Evolutionary conservation across 768 basidiomycete species (phyloP).

Genomic region (Lactarius indigo): DNA sequence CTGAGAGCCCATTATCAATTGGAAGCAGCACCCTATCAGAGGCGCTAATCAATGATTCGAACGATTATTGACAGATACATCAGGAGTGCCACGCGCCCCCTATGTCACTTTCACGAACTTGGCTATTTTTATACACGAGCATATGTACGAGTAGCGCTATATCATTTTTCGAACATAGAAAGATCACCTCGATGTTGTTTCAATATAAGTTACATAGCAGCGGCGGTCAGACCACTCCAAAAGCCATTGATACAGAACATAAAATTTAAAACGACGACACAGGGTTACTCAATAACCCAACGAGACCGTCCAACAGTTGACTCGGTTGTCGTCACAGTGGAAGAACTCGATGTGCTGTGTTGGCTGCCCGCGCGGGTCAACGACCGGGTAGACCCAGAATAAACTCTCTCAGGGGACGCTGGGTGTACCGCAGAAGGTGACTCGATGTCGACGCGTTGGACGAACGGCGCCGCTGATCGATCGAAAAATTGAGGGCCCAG

Average conservation of each 20-base stretch:
- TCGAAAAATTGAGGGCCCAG: slow-evolving; percentile 50
- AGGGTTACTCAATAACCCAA: slow-evolving; percentile 54
- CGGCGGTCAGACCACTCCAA: background rate
- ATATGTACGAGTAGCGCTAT: background rate
- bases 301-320: slow-evolving; percentile 34
- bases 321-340: slow-evolving; percentile 30
- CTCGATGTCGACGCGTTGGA: slow-evolving; percentile 12
- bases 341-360: slow-evolving; percentile 39
- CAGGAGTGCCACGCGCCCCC: too few species aligned
- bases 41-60: background rate
- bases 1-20: slow-evolving; percentile 27
- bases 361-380: slow-evolving; percentile 39
- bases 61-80: background rate
- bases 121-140: background rate
- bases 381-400: background rate
- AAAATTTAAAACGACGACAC: background rate
- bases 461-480: slow-evolving; percentile 32
- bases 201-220: background rate
- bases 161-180: background rate
- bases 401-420: background rate
- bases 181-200: background rate
- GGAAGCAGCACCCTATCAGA: background rate
- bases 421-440: slow-evolving; percentile 3
- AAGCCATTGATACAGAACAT: background rate
- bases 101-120: background rate